Evolutionary conservation across 2,329 filamentous ascomycete species (phyloP), one percentile per base, ranked within the genome.

Genomic region (Fusarium napiforme): DNA sequence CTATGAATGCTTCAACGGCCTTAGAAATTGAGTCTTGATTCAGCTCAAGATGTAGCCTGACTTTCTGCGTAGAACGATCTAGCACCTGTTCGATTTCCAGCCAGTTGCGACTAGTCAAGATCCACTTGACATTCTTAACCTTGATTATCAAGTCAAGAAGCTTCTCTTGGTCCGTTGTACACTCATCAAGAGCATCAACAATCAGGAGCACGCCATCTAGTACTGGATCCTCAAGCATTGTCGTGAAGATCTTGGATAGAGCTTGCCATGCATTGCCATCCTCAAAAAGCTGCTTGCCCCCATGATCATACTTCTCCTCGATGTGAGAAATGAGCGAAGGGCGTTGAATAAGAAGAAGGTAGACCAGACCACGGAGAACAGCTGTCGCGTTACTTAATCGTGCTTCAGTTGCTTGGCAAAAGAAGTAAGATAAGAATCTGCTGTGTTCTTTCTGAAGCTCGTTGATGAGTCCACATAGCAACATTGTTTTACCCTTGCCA

Each of bases 151-250:
- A 23, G 10, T 32, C 47, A 18, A 50, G 47, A 2, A 50, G 47
- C 3, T 32, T 23, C 2, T 50, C 21, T 14, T 32, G 47, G 3
- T 50, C 28, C 0, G 5, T 23, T 0, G 0, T 5, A 9, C 47
- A 50, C 10, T 50, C 47, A 14, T 50, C 47, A 7, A 50, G 15
- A 18, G 47, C 47, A 5, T 50, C 47, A 2, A 50, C 10, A 9
- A 32, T 2, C 15, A 50, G 4, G 3, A 32, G 21, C 0, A 9
- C 15, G 0, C 7, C 10, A 7, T 50, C 21, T 0, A 32, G 0
- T 2, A 1, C 0, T 2, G 10, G 21, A 4, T 50, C 47, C 7
- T 9, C 3, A 0, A 50, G 7, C 47, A 50, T 50, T 5, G 15
- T 4, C 5, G 0, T 18, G 5, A 50, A 23, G 5, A 50, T 50